Percentiles rank a stretch among this genome's conserved stretches.
Evolutionary conservation across 2,329 filamentous ascomycete genomes (phyloP).

Genomic region (Cercospora canescens): DNA sequence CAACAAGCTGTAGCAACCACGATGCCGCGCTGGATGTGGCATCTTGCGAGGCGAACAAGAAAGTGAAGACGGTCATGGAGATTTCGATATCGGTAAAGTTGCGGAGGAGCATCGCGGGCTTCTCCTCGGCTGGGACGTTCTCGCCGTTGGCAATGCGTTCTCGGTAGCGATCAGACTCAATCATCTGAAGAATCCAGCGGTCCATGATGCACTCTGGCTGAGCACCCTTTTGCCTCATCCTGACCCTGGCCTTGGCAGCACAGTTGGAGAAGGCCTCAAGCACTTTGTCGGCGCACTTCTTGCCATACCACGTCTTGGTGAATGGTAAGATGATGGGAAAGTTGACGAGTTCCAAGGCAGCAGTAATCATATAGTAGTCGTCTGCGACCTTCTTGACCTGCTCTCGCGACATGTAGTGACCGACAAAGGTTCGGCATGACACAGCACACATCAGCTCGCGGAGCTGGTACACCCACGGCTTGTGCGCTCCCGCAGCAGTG

Average conservation of each 20-base stretch:
- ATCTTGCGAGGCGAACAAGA: constrained; percentile 80
- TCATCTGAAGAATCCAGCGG: constrained; percentile 85
- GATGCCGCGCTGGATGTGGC: constrained; percentile 91
- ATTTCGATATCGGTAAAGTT: constrained; percentile 94
- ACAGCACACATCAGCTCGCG: constrained; percentile 94
- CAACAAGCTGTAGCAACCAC: constrained; percentile 93
- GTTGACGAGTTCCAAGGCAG: constrained; percentile 94
- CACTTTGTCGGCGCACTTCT: constrained; percentile 92
- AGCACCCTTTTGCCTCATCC: constrained; percentile 76
- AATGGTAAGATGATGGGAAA: constrained; percentile 95
- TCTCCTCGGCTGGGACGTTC: constrained; percentile 66
- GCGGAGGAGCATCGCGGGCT: constrained; percentile 79
- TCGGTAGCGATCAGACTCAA: constrained; percentile 79
- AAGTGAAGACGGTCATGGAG: constrained; percentile 76
- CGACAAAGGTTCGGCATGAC: constrained; percentile 94
- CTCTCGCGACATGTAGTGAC: constrained; percentile 89
- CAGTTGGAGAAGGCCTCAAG: constrained; percentile 87
- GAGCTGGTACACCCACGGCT: constrained; percentile 88
- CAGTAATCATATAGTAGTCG: constrained; percentile 96
- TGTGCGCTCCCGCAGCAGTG: constrained; percentile 67
- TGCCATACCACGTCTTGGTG: constrained; percentile 96
- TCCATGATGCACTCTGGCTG: constrained; percentile 92
- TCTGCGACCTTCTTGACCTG: constrained; percentile 91
- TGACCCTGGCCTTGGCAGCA: constrained; percentile 85
- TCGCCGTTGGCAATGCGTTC: constrained; percentile 74